Percentiles rank a stretch among this genome's conserved stretches.
Conservation (phyloP, 768 basidiomycete genomes). For the Lanmaoa rubissima region DNA sequence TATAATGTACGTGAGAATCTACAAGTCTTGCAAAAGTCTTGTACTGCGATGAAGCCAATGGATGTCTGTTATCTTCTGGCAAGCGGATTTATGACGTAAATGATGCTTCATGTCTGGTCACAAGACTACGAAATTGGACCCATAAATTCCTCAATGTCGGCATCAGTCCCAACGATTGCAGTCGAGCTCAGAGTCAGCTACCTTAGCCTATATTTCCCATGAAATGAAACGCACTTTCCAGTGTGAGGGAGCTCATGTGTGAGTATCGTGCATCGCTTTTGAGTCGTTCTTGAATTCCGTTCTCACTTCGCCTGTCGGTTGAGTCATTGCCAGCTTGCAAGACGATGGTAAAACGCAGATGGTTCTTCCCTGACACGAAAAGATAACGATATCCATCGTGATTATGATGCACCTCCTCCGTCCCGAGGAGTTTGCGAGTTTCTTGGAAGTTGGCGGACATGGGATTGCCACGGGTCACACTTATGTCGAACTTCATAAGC, state of each 20-base stretch:
- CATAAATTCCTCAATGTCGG: background rate
- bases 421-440: background rate
- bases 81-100: slow-evolving; percentile 4
- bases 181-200: background rate
- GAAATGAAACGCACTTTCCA: background rate
- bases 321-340: background rate
- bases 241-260: background rate
- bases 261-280: background rate
- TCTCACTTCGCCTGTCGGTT: background rate
- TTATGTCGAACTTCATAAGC: background rate
- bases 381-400: background rate
- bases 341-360: background rate
- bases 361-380: background rate
- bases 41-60: background rate
- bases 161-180: background rate
- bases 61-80: background rate
- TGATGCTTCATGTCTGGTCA: background rate
- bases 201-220: background rate
- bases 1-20: background rate
- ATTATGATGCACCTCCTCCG: background rate
- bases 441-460: background rate
- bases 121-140: background rate
- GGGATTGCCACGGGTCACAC: background rate
- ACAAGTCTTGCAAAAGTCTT: background rate
- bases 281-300: background rate